phyloP scores from a whole-genome alignment of 371 early-diverging fungal genomes.

The Saksenaea oblongispora region DNA sequence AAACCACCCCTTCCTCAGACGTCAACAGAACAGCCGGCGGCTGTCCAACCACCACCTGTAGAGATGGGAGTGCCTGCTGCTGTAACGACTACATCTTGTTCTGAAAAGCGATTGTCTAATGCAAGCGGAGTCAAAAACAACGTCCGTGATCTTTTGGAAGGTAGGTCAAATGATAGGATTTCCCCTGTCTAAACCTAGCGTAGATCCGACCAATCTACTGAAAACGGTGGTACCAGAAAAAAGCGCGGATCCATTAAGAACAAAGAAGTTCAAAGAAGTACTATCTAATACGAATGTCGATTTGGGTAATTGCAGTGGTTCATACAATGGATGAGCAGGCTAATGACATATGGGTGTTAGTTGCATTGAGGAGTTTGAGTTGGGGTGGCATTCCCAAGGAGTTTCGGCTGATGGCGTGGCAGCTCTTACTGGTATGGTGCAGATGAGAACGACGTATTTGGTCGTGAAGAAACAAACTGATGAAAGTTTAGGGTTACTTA shows the following conservation, averaged over 20 bases:
- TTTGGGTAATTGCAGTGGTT: conserved; percentile 49
- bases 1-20: neutral
- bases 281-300: conserved; percentile 77
- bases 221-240: conserved; percentile 15
- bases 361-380: conserved; percentile 71
- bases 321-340: neutral
- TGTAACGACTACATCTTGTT: neutral
- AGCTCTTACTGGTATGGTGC: conserved; percentile 73
- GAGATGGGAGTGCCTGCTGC: neutral
- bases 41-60: neutral
- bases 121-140: conserved; percentile 12
- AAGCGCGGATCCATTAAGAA: conserved; percentile 28
- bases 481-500: conserved; percentile 68
- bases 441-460: neutral
- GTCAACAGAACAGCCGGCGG: conserved; percentile 10
- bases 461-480: neutral
- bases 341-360: conserved; percentile 22
- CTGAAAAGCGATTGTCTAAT: conserved; percentile 3
- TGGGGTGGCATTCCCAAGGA: conserved; percentile 93
- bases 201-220: conserved; percentile 26
- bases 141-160: conserved; percentile 16
- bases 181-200: neutral
- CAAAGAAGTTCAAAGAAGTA: conserved; percentile 70
- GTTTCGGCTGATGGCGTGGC: conserved; percentile 88
- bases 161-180: conserved; percentile 3